Evolutionary conservation across 2,329 filamentous ascomycete species (phyloP), one percentile per base, ranked within the genome.

Genomic region (Apiospora saccharicola): DNA sequence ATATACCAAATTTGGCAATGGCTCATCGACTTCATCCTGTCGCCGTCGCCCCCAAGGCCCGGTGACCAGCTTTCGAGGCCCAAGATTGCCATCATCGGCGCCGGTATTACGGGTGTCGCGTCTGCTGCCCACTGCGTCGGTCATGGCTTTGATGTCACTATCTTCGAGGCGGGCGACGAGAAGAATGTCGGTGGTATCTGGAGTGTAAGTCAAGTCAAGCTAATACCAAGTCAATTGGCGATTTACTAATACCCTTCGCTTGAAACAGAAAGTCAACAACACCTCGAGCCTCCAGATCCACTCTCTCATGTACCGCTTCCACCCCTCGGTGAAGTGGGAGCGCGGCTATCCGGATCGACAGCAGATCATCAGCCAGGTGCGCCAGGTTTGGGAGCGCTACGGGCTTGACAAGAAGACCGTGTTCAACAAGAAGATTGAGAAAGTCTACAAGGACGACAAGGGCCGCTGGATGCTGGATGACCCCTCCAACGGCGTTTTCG

Each of bases 251-350:
- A 4, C 16, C 2, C 2, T 14, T 26, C n/a, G 1, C 0, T 14
- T 3, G 1, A 6, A 37, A 34, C 72, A 94, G 90, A 88, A 89
- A 81, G 93, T 96, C 53, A 96, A 96, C 83, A 93, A 93, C 70
- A 95, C 93, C 0, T 95, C 93, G 0, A 90, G 93, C 22, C 87
- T 97, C 0, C 94, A 96, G 78, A 95, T 97, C 30, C 93, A 97
- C 80, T 94, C 91, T 26, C 81, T 95, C 72, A 96, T 96, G 94
- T 97, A 96, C 81, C 90, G 94, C 30, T 97, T 97, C 80, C 93
- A 96, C 76, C 94, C 94, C 0, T 93, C 92, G 0, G 90, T 97
- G 1, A 86, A 89, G 73, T 97, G 93, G 90, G 85, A 89, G 46
- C 85, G 86, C 43, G 93, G 93, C n/a, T 97, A 97, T 78, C 94